A percentile compares a stretch with the other conserved stretches of the same genome.
Evolutionary conservation across 1,139 yeast genomes (phyloP).

Genomic region (Hansenula sp.): DNA sequence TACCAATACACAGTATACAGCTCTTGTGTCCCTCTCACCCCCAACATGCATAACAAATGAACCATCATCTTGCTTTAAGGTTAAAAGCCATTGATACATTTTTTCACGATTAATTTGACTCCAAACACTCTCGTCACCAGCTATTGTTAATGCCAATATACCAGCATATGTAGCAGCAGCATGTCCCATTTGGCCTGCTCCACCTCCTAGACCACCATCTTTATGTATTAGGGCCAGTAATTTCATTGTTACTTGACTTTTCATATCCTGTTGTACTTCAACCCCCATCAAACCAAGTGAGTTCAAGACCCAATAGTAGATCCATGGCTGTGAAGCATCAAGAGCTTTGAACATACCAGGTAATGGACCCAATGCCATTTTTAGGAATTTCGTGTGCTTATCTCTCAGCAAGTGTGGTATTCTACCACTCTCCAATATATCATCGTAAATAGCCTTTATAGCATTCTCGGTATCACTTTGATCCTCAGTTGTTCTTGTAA

Average conservation of each 20-base stretch:
- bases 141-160: constrained; percentile 53
- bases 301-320: constrained; percentile 79
- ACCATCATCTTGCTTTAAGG: constrained; percentile 64
- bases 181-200: constrained; percentile 76
- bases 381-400: constrained; percentile 36
- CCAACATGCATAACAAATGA: constrained; percentile 67
- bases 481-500: constrained; percentile 35
- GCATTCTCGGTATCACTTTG: constrained; percentile 39
- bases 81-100: constrained; percentile 61
- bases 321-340: constrained; percentile 93
- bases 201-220: constrained; percentile 82
- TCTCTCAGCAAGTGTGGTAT: constrained; percentile 14
- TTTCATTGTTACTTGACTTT: constrained; percentile 23
- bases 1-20: constrained; percentile 83
- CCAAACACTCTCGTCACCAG: constrained; percentile 44
- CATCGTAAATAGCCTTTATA: constrained; percentile 30
- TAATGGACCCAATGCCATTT: constrained; percentile 42
- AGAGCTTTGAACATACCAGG: constrained; percentile 39
- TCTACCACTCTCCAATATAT: constrained; percentile 15
- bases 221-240: constrained; percentile 32
- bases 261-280: constrained; percentile 21
- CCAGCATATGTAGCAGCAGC: constrained; percentile 85
- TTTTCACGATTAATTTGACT: constrained; percentile 36
- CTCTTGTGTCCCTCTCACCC: constrained; percentile 87
- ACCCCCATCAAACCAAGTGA: constrained; percentile 39